phyloP scores from a whole-genome alignment of 2,329 filamentous ascomycete species.

The Apiospora kogelbergensis region DNA sequence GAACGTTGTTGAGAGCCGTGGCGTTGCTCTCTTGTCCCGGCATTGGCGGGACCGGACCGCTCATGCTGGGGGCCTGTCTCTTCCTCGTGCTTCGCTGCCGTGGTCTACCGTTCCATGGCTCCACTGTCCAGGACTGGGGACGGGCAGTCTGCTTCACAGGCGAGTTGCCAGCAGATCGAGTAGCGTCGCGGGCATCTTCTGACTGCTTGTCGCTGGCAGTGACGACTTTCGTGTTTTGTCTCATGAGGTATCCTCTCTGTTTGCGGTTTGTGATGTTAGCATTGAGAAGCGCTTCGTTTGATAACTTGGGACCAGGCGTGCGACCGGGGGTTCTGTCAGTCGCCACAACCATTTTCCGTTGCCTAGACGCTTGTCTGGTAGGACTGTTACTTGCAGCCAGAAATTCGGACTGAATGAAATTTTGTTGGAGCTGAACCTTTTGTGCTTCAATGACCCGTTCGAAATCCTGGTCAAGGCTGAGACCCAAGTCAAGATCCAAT shows the following conservation, averaged over 20 bases:
- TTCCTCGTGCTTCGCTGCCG: conserved; percentile 67
- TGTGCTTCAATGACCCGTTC: conserved; percentile 92
- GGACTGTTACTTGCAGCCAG: conserved; percentile 26
- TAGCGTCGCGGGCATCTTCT: conserved; percentile 50
- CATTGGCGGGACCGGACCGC: conserved; percentile 74
- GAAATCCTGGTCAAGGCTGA: conserved; percentile 89
- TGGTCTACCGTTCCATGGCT: conserved; percentile 88
- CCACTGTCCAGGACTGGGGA: conserved; percentile 91
- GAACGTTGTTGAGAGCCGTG: conserved; percentile 60
- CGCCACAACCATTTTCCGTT: conserved; percentile 16
- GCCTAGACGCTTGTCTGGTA: conserved; percentile 48
- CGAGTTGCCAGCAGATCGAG: conserved; percentile 65
- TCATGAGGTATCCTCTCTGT: conserved; percentile 98
- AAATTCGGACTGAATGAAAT: conserved; percentile 24
- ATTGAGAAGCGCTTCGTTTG: conserved; percentile 37
- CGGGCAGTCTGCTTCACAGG: conserved; percentile 70
- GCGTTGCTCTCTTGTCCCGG: conserved; percentile 87
- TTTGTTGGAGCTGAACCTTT: conserved; percentile 72
- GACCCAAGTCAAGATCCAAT: conserved; percentile 76
- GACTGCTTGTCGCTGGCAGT: conserved; percentile 79
- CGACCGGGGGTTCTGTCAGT: conserved; percentile 23
- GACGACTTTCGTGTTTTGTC: conserved; percentile 96
- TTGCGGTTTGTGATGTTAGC: conserved; percentile 63
- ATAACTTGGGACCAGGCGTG: conserved; percentile 20
- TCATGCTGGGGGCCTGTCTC: conserved; percentile 44